phyloP scores from a whole-genome alignment of 441 rosid species.

The Gossypium davidsonii region DNA sequence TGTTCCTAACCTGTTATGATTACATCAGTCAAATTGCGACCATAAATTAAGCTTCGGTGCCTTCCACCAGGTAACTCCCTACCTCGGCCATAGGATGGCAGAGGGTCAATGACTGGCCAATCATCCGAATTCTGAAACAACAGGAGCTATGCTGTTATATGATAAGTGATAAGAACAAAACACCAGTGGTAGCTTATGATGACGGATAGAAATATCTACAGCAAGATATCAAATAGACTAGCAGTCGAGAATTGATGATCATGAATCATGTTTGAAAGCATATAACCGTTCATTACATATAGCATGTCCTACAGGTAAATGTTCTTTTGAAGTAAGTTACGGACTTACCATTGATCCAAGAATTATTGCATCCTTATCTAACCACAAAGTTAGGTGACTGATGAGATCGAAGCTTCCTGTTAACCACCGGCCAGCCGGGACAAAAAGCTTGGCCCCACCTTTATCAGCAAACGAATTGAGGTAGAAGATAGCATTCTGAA shows the following conservation, averaged over 20 bases:
- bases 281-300: too few relatives aligned
- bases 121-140: conserved; percentile 58
- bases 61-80: conserved; percentile 87
- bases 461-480: conserved; percentile 91
- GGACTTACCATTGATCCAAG: conserved; percentile 77
- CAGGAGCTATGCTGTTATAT: conserved; percentile 13
- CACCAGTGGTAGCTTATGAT: too few relatives aligned
- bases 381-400: conserved; percentile 88
- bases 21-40: conserved; percentile 83
- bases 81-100: conserved; percentile 96
- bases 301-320: not conserved
- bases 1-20: conserved; percentile 70
- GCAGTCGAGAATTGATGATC: too few relatives aligned
- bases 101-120: conserved; percentile 94
- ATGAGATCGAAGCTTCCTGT: conserved; percentile 95
- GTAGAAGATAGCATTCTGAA: conserved; percentile 96
- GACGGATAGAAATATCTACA: too few relatives aligned
- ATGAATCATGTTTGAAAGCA: too few relatives aligned
- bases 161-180: not conserved
- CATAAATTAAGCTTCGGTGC: conserved; percentile 86
- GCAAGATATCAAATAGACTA: too few relatives aligned
- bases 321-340: conserved; percentile 5
- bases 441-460: conserved; percentile 96
- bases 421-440: conserved; percentile 91
- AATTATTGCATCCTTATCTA: conserved; percentile 82